phyloP scores from a whole-genome alignment of 495 filamentous ascomycete species.

The Penicillium maclennaniae region DNA sequence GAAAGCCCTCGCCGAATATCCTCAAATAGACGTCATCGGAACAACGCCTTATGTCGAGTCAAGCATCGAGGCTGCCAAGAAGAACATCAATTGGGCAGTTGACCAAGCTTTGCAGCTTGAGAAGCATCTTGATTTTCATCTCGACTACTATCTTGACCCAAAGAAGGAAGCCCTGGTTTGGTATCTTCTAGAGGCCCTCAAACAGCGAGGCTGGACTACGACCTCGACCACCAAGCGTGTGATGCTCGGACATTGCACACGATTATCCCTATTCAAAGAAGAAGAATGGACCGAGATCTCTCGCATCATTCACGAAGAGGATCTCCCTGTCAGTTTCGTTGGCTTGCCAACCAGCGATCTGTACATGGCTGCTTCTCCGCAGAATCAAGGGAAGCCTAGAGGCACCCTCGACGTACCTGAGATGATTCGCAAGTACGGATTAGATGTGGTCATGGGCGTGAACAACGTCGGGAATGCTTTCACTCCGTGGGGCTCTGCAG shows the following conservation, averaged over 20 bases:
- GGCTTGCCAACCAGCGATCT: conserved; percentile 71
- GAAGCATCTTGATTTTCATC: conserved; percentile 68
- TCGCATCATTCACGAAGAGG: conserved; percentile 34
- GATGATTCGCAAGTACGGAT: conserved; percentile 56
- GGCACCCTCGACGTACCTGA: conserved; percentile 61
- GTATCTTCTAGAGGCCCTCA: conserved; percentile 49
- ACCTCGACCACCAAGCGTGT: conserved; percentile 42
- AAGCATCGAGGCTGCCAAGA: conserved; percentile 40
- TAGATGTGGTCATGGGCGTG: conserved; percentile 62
- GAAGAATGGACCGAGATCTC: conserved; percentile 49
- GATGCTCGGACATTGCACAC: conserved; percentile 67
- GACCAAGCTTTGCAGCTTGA: conserved; percentile 39
- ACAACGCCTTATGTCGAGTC: conserved; percentile 70
- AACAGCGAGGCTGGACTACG: conserved; percentile 43
- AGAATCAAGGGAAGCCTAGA: conserved; percentile 33
- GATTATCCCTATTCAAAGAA: conserved; percentile 54
- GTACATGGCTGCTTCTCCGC: conserved; percentile 62
- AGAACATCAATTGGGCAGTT: conserved; percentile 64
- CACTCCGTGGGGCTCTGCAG: conserved; percentile 69
- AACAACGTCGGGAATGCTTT: conserved; percentile 80
- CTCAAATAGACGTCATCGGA: conserved; percentile 56
- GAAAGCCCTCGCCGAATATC: conserved; percentile 35
- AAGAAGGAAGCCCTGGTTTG: conserved; percentile 46
- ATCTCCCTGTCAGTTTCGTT: conserved; percentile 63
- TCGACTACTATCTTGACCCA: conserved; percentile 64